A percentile compares a stretch with the other conserved stretches of the same genome.
These are phyloP conservation scores for Rhododendron simsii DNA, from an alignment of 148 eudicot genomes.

Conservation along the genomic window DNA sequence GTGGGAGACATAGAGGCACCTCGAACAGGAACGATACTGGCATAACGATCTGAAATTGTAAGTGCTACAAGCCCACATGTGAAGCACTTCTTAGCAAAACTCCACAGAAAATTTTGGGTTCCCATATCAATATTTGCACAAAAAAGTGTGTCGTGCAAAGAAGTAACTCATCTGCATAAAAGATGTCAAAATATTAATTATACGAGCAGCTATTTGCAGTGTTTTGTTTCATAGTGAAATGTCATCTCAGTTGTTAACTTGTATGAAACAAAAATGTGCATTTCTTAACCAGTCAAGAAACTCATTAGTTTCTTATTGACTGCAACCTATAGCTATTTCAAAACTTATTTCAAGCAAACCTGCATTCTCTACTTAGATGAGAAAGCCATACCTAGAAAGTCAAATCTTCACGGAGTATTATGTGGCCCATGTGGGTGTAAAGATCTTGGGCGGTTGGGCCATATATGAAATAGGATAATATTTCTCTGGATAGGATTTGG, in stretches of 20 bases:
- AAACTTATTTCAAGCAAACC: background rate
- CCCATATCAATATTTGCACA: conserved; percentile 37
- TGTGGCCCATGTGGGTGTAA: background rate
- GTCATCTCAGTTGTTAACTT: background rate
- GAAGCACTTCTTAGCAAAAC: conserved; percentile 48
- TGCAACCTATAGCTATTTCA: background rate
- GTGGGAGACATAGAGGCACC: conserved; percentile 92
- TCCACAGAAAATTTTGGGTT: conserved; percentile 44
- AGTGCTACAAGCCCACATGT: conserved; percentile 63
- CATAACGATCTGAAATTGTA: conserved; percentile 71
- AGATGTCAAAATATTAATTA: background rate
- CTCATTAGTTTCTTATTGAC: background rate
- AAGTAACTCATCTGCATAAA: conserved; percentile 23
- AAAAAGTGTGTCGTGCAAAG: conserved; percentile 19
- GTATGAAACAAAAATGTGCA: background rate
- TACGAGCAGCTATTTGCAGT: background rate
- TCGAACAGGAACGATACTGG: conserved; percentile 44
- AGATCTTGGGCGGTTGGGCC: background rate
- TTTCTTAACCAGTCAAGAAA: background rate
- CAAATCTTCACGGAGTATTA: background rate
- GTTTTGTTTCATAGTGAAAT: too few species aligned
- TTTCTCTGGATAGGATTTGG: background rate
- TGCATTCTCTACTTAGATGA: background rate
- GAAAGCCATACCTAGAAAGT: background rate
- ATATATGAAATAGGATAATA: background rate